Evolutionary conservation across 1,139 yeast species (phyloP).

Genomic region (Saccharomyces hybrid): DNA sequence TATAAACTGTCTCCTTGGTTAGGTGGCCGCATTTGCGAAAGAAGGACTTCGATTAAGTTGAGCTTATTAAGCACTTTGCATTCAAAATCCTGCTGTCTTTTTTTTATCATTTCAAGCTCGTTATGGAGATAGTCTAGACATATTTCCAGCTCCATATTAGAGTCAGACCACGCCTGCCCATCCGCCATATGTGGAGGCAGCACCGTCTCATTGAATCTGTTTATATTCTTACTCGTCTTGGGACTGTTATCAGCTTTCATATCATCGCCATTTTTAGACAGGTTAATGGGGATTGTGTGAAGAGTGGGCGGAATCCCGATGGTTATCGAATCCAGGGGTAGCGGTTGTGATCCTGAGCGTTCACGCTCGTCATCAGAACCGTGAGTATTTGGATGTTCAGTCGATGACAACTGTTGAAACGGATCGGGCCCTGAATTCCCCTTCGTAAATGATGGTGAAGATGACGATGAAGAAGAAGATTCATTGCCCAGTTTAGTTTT

Average conservation of each 20-base stretch:
- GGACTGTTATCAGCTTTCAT: background rate
- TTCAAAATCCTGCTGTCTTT: background rate
- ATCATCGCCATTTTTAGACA: background rate
- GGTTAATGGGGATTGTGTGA: background rate
- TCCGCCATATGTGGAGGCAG: background rate
- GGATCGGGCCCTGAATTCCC: background rate
- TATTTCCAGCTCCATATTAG: background rate
- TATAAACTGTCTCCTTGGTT: background rate
- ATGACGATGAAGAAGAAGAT: background rate
- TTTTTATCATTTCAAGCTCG: background rate
- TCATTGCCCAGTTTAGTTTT: conserved; percentile 1
- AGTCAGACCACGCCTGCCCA: background rate
- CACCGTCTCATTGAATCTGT: background rate
- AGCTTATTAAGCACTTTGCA: background rate
- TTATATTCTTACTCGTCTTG: background rate
- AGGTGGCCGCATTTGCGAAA: background rate
- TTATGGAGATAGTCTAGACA: background rate
- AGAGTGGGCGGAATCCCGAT: conserved; percentile 10
- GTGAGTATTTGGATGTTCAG: background rate
- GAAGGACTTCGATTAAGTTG: background rate
- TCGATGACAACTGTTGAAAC: background rate
- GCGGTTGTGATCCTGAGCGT: conserved; percentile 5
- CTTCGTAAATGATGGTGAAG: background rate
- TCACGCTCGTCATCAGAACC: background rate
- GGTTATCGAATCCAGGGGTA: conserved; percentile 14